Percentiles rank a stretch among this genome's conserved stretches.
Evolutionary conservation across 495 filamentous ascomycete species (phyloP).

Genomic region (Venustampulla echinocandica): DNA sequence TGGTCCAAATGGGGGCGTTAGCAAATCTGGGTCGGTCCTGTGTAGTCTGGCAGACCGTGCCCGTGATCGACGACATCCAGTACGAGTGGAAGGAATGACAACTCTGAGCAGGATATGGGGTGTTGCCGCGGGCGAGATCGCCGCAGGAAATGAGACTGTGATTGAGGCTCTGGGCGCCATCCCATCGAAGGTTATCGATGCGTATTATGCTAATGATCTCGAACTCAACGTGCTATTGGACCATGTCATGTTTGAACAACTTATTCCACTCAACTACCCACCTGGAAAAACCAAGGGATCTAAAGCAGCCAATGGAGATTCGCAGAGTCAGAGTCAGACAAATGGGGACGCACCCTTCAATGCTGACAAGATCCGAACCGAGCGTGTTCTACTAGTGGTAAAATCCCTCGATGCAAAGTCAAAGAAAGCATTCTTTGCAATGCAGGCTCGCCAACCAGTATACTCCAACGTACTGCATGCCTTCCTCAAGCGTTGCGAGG

Average conservation of each 20-base stretch:
- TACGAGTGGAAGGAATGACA: slow-evolving; percentile 79
- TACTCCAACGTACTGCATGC: slow-evolving; percentile 60
- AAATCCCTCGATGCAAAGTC: slow-evolving; percentile 69
- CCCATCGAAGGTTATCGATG: slow-evolving; percentile 77
- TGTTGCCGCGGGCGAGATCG: slow-evolving; percentile 78
- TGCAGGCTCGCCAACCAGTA: slow-evolving; percentile 63
- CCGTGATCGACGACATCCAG: slow-evolving; percentile 72
- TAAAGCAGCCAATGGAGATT: slow-evolving; percentile 50
- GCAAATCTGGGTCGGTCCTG: slow-evolving; percentile 60
- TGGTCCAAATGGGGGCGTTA: slow-evolving; percentile 61
- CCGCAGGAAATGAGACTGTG: slow-evolving; percentile 69
- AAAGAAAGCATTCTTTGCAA: slow-evolving; percentile 80
- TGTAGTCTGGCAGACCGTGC: slow-evolving; percentile 76
- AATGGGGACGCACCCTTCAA: slow-evolving; percentile 45
- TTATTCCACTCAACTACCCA: slow-evolving; percentile 80
- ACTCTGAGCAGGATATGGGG: slow-evolving; percentile 83
- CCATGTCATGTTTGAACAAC: slow-evolving; percentile 72
- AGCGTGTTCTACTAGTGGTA: slow-evolving; percentile 74
- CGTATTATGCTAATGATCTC: slow-evolving; percentile 81
- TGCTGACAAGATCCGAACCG: slow-evolving; percentile 74
- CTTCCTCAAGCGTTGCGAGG: slow-evolving; percentile 72
- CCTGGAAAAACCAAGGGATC: slow-evolving; percentile 61
- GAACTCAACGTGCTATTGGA: slow-evolving; percentile 81
- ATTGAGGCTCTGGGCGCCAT: slow-evolving; percentile 63
- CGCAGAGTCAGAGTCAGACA: slow-evolving; percentile 32